These are phyloP conservation scores for sorghum (Sorghum bicolor) DNA, from an alignment of 176 grass and related monocot species.

Conservation along the genomic window DNA sequence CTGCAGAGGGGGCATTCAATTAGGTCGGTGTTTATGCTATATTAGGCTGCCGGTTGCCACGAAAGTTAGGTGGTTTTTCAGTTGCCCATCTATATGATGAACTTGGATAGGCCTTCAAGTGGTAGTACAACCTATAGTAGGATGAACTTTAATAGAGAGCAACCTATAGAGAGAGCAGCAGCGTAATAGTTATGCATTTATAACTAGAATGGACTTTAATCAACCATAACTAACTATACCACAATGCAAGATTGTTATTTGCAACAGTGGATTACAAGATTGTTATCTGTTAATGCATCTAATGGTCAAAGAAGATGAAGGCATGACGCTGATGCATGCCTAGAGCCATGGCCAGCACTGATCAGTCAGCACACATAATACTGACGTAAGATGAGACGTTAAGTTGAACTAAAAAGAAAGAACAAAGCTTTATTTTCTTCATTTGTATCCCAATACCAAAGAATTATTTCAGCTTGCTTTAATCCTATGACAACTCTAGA, in stretches of 20 bases:
- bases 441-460: neutral
- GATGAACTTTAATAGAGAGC: no score
- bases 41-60: constrained; percentile 18
- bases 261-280: neutral
- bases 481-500: neutral
- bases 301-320: neutral
- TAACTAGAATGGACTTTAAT: constrained; percentile 28
- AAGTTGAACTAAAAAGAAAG: neutral
- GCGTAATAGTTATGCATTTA: constrained; percentile 28
- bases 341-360: neutral
- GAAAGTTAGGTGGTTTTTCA: constrained; percentile 38
- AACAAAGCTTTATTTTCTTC: neutral
- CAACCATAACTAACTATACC: constrained; percentile 6
- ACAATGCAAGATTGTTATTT: neutral
- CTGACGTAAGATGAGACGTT: neutral
- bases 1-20: constrained; percentile 24
- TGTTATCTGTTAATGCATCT: constrained; percentile 9
- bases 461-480: neutral
- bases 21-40: constrained; percentile 31
- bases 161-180: neutral
- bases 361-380: neutral
- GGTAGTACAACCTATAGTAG: neutral
- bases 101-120: constrained; percentile 27
- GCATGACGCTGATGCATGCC: constrained; percentile 10
- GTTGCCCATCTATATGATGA: constrained; percentile 30